A percentile compares a stretch with the other conserved stretches of the same genome.
These are phyloP conservation scores for Mortierella sp. DNA, from an alignment of 371 early-diverging fungal genomes.

Conservation along the genomic window DNA sequence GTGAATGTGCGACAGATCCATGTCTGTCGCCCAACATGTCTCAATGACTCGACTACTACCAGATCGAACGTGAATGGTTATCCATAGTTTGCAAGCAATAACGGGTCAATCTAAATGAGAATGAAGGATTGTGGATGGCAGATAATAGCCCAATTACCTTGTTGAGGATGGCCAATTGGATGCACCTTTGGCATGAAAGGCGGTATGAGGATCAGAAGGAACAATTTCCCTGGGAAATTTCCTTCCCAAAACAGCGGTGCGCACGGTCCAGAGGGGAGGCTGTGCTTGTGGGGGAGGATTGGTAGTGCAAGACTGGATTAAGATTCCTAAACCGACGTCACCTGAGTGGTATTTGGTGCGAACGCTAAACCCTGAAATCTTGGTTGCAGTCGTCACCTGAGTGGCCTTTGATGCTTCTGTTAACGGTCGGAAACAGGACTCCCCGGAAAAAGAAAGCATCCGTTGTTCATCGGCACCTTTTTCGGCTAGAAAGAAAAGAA, in stretches of 20 bases:
- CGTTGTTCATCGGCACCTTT: constrained; percentile 3
- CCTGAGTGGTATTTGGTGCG: constrained; percentile 12
- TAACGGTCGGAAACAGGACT: not conserved
- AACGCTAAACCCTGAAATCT: not conserved
- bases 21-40: no score
- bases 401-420: constrained; percentile 4
- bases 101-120: no score
- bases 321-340: constrained; percentile 17
- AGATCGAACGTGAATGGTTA: no score
- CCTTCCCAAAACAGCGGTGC: not conserved
- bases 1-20: no score
- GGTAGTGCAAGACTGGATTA: not conserved
- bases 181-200: no score
- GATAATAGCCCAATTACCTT: no score
- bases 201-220: no score
- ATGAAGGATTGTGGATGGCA: no score
- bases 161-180: no score
- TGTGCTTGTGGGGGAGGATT: not conserved
- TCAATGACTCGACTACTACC: no score
- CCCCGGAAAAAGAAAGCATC: constrained; percentile 37
- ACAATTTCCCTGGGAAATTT: no score
- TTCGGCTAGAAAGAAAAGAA: constrained; percentile 11
- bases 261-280: not conserved
- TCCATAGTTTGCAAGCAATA: no score
- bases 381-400: constrained; percentile 25